These are phyloP conservation scores for Aspergillus sp. DNA, from an alignment of 2,329 filamentous ascomycete species.

Conservation along the genomic window DNA sequence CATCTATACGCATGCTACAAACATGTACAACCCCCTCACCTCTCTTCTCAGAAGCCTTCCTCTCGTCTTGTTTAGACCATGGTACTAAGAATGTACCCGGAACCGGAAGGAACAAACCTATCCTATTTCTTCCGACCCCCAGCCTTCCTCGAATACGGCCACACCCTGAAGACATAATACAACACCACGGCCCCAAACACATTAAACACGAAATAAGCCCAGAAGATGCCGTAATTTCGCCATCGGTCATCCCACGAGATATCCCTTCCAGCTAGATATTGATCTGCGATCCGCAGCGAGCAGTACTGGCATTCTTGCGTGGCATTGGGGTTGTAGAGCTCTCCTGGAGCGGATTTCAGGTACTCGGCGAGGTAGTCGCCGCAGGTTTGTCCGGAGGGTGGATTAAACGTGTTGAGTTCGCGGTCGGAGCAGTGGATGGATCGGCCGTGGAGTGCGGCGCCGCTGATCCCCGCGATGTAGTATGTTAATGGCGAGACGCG, in stretches of 20 bases:
- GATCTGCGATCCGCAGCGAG: slow-evolving; percentile 30
- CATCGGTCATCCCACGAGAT: slow-evolving; percentile 59
- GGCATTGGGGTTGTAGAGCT: slow-evolving; percentile 50
- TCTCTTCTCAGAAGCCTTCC: too few relatives aligned
- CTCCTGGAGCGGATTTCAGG: slow-evolving; percentile 50
- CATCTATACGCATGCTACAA: too few relatives aligned
- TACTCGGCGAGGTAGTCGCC: slow-evolving; percentile 56
- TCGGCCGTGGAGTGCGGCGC: slow-evolving; percentile 66
- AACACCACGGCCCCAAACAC: slow-evolving; percentile 51
- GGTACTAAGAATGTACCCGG: too few relatives aligned
- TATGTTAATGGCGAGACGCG: slow-evolving; percentile 57
- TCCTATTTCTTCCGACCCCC: neutral
- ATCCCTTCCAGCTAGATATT: slow-evolving; percentile 43
- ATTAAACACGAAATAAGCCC: slow-evolving; percentile 60
- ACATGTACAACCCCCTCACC: too few relatives aligned
- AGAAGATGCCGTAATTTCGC: slow-evolving; percentile 66
- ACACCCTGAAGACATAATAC: slow-evolving; percentile 48
- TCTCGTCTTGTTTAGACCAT: too few relatives aligned
- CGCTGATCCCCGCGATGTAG: slow-evolving; percentile 71
- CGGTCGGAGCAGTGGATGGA: slow-evolving; percentile 64
- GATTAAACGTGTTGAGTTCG: slow-evolving; percentile 66
- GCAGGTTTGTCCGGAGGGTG: slow-evolving; percentile 58
- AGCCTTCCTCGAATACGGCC: neutral
- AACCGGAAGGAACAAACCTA: neutral
- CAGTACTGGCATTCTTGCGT: slow-evolving; percentile 53